Conservation (phyloP, 2,329 filamentous ascomycete genomes). For the Venturia carpophila region DNA sequence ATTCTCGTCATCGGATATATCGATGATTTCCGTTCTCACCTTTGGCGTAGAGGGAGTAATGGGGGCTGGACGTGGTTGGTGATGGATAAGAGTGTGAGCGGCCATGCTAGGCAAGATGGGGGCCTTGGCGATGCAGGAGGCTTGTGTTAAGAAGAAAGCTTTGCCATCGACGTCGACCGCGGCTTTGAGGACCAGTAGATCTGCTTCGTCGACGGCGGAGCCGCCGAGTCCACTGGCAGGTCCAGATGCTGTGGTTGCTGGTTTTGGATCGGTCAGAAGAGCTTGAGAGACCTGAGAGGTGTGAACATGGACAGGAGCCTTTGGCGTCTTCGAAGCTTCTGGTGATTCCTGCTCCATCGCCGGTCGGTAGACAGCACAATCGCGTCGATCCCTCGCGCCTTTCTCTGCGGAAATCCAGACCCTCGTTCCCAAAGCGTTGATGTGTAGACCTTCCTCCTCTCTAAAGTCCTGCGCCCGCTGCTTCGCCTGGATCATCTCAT, state of each 20-base stretch:
- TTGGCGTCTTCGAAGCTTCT: neutral
- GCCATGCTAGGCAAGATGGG: neutral
- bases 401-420: neutral
- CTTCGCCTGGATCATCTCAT: slow-evolving; percentile 6
- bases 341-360: neutral
- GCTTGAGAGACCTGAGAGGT: neutral
- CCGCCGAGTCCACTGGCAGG: neutral
- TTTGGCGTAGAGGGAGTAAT: neutral
- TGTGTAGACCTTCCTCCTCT: neutral
- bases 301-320: neutral
- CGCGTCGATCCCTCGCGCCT: neutral
- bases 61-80: neutral
- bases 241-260: neutral
- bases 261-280: neutral
- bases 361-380: neutral
- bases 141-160: neutral
- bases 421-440: neutral
- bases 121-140: neutral
- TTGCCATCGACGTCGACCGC: neutral
- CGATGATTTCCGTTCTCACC: neutral
- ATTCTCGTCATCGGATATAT: neutral
- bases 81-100: neutral
- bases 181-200: neutral
- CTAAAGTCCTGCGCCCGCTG: neutral
- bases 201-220: neutral